Conservation (phyloP, 345 rosid species). For the Nasturtium officinale region DNA sequence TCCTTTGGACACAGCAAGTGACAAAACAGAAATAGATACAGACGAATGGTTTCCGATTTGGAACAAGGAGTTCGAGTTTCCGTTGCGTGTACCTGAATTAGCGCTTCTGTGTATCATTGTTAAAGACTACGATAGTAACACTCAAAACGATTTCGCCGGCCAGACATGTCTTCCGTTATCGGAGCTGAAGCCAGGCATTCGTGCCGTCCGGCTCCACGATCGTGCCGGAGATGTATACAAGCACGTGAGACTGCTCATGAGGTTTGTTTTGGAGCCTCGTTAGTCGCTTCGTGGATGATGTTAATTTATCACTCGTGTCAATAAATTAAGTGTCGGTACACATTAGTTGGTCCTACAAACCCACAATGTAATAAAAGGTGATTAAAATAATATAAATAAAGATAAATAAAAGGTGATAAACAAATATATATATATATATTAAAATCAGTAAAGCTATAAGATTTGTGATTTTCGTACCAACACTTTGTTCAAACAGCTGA, state of each 20-base stretch:
- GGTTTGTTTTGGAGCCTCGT: conserved; percentile 36
- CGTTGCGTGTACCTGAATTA: conserved; percentile 69
- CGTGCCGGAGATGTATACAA: conserved; percentile 55
- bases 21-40: conserved; percentile 62
- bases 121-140: conserved; percentile 65
- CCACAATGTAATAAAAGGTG: neutral
- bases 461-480: neutral
- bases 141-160: conserved; percentile 80
- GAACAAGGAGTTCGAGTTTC: conserved; percentile 80
- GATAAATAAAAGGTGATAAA: neutral
- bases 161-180: conserved; percentile 78
- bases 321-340: conserved; percentile 18
- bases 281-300: conserved; percentile 4
- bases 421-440: too few species aligned
- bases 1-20: conserved; percentile 62
- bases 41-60: conserved; percentile 84
- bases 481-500: neutral
- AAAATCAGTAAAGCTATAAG: neutral
- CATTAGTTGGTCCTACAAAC: neutral
- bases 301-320: conserved; percentile 3
- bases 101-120: conserved; percentile 77
- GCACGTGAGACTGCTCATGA: conserved; percentile 56
- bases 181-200: conserved; percentile 67
- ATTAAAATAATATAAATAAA: too few species aligned
- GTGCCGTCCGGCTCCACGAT: conserved; percentile 64